Percentiles rank a stretch among this genome's conserved stretches.
Conservation (phyloP, 2,329 filamentous ascomycete species). For the Canariomyces notabilis region DNA sequence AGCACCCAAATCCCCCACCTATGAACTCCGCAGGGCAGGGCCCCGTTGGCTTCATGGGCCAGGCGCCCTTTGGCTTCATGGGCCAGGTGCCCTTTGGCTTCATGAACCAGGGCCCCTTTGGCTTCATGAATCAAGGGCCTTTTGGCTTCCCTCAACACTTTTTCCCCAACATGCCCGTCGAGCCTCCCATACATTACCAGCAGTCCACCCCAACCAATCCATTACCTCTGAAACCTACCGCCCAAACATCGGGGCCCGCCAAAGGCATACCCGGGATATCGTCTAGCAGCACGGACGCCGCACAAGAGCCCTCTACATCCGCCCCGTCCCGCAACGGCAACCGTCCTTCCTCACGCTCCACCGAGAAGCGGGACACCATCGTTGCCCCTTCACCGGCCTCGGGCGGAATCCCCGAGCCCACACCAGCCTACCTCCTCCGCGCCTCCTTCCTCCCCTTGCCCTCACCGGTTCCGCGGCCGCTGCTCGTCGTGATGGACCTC, state of each 20-base stretch:
- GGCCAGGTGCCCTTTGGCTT: no score
- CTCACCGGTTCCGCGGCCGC: slow-evolving; percentile 47
- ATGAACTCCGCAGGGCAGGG: neutral
- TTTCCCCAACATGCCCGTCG: neutral
- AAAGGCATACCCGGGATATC: neutral
- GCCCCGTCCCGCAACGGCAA: neutral
- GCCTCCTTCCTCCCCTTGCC: slow-evolving; percentile 41
- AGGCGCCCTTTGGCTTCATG: no score
- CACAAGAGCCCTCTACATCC: neutral
- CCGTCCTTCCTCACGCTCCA: no score
- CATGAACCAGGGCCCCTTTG: no score
- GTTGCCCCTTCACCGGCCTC: slow-evolving; percentile 37
- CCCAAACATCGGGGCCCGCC: neutral
- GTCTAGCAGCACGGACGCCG: no score
- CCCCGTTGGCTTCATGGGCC: no score
- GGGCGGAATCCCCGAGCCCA: slow-evolving; percentile 58
- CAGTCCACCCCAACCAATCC: neutral
- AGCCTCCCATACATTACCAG: neutral
- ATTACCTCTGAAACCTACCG: neutral
- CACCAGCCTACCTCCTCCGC: slow-evolving; percentile 54
- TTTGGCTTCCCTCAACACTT: neutral
- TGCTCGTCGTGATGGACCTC: slow-evolving; percentile 84
- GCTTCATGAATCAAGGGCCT: no score
- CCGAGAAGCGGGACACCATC: slow-evolving; percentile 22
- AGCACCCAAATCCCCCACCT: neutral